A percentile compares a stretch with the other conserved stretches of the same genome.
Conservation (phyloP, 106 monocot species). For the Dendrobium officinale region DNA sequence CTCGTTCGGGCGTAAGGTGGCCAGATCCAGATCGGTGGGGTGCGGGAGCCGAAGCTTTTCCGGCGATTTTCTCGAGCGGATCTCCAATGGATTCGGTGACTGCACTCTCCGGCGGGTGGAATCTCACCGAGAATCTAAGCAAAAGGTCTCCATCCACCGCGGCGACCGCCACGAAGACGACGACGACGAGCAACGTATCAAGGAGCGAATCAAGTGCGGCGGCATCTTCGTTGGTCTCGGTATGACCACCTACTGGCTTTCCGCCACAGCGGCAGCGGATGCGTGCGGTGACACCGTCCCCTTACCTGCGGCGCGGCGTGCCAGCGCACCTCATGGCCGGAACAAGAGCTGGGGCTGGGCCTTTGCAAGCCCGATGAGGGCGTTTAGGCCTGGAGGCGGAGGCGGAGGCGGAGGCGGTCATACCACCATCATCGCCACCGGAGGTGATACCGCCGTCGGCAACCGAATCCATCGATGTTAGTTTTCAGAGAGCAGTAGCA, state of each 20-base stretch:
- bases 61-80: constrained; percentile 57
- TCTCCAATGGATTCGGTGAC: constrained; percentile 54
- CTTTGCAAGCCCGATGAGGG: constrained; percentile 73
- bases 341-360: constrained; percentile 59
- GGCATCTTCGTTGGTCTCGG: constrained; percentile 55
- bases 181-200: constrained; percentile 15
- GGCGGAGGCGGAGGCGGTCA: background rate
- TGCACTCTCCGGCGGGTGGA: constrained; percentile 52
- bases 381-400: constrained; percentile 28
- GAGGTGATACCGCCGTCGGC: background rate
- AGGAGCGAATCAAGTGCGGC: constrained; percentile 52
- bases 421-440: background rate
- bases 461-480: background rate
- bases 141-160: constrained; percentile 8
- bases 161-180: constrained; percentile 4
- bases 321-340: constrained; percentile 2
- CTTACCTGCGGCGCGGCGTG: constrained; percentile 8
- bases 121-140: constrained; percentile 41
- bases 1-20: constrained; percentile 49
- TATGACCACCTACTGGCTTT: constrained; percentile 33
- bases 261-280: constrained; percentile 21
- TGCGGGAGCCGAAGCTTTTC: constrained; percentile 62
- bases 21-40: constrained; percentile 53
- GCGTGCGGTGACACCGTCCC: background rate
- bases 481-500: background rate